These are phyloP conservation scores for Colletotrichum liriopes DNA, from an alignment of 2,329 filamentous ascomycete species.

Conservation along the genomic window DNA sequence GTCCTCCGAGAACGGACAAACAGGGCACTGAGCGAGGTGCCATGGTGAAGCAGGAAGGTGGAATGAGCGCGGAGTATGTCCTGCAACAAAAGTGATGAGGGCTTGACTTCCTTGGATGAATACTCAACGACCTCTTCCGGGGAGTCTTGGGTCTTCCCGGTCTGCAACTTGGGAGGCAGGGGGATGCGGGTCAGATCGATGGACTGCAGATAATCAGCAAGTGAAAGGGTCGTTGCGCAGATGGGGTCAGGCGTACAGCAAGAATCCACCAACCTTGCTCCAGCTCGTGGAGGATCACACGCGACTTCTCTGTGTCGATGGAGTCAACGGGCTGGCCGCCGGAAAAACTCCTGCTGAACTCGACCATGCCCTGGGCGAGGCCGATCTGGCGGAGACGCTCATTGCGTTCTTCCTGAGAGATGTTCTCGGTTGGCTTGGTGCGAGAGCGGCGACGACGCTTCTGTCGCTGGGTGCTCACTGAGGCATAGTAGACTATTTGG, in stretches of 20 bases:
- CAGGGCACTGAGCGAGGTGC: conserved; percentile 78
- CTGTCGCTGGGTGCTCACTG: conserved; percentile 62
- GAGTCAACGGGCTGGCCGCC: conserved; percentile 82
- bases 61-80: conserved; percentile 88
- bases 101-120: conserved; percentile 91
- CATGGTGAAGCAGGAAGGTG: conserved; percentile 91
- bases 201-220: conserved; percentile 65
- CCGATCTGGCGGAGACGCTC: conserved; percentile 93
- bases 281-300: conserved; percentile 88
- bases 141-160: conserved; percentile 58
- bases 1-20: conserved; percentile 75
- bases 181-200: conserved; percentile 84
- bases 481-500: conserved; percentile 95
- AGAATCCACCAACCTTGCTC: conserved; percentile 97
- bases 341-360: conserved; percentile 91
- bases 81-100: conserved; percentile 81
- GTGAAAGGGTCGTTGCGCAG: neutral
- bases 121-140: conserved; percentile 76
- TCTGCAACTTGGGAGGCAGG: conserved; percentile 70
- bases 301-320: conserved; percentile 91
- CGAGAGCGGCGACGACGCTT: conserved; percentile 60
- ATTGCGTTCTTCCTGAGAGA: conserved; percentile 80
- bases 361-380: conserved; percentile 95
- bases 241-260: conserved; percentile 72
- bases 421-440: conserved; percentile 58